phyloP scores from a whole-genome alignment of 73 alveolate species.

The Uronychia setigera region DNA sequence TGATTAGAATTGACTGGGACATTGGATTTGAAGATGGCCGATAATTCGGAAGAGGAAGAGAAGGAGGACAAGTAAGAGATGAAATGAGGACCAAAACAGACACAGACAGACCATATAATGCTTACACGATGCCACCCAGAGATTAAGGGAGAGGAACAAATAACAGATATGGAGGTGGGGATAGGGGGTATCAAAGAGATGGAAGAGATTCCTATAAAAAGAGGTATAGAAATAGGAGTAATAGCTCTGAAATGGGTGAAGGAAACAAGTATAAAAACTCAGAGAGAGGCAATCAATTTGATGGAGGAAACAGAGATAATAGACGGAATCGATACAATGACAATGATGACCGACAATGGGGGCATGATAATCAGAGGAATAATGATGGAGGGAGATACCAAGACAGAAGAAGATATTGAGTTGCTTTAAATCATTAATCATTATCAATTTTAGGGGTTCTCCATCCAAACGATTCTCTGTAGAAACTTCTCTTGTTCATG shows the following conservation, averaged over 20 bases:
- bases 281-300: too few relatives aligned
- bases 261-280: not conserved
- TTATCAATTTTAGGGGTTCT: not conserved
- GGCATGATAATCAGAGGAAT: not conserved
- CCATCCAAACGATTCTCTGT: not conserved
- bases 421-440: not conserved
- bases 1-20: conserved; percentile 98
- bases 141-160: not conserved
- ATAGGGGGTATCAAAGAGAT: not conserved
- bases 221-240: not conserved
- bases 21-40: conserved; percentile 97
- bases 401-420: not conserved
- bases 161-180: too few relatives aligned
- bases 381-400: not conserved
- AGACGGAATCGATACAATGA: not conserved
- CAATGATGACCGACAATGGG: not conserved
- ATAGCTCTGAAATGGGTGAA: not conserved
- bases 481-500: not conserved
- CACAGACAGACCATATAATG: conserved; percentile 46
- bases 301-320: not conserved
- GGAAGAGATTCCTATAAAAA: not conserved
- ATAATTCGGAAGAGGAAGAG: conserved; percentile 98
- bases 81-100: conserved; percentile 64
- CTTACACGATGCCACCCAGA: not conserved
- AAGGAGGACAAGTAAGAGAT: conserved; percentile 95